Base-by-base conservation (phyloP, 345 rosid species). In the Dimocarpus longan region DNA sequence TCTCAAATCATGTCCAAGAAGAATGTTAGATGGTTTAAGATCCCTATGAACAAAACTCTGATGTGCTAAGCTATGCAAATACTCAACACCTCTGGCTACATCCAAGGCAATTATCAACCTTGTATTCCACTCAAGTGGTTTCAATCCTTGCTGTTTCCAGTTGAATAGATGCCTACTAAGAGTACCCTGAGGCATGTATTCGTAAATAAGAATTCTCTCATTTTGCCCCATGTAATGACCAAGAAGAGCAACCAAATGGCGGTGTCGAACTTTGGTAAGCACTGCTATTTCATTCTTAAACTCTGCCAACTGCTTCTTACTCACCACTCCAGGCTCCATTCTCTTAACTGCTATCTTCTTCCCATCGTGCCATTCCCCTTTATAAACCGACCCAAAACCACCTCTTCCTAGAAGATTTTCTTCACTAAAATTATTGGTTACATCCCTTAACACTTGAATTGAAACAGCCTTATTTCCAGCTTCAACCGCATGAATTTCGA, bases 41-140 rank as follows among this genome's bases (percentile, higher is more conserved):
- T 89, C 91, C 68, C 92, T 82, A 13, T 90, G 93, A 52, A 90
- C 88, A 78, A 88, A 90, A 73, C 90, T 85, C 73, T 85, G 88
- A n/a, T 88, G 86, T 11, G 91, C 93, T 54, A 86, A 77, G 28
- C 82, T 67, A 81, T 88, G 93, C 6, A 88, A 80, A 85, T 90
- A 90, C 68, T 90, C 91, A 1, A 90, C 91, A 48, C 87, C 91
- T 86, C 85, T 83, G 40, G 87, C 91, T 21, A 86, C 91, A 83
- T 88, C 89, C 80, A 88, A 85, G 50, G 88, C 91, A 76, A 88
- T 85, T 43, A 78, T 78, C 78, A 88, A 76, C 65, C 91, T 81
- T 76, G 89, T 82, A 22, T 81, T 74, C 90, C 93, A 90, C 52
- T 84, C 86, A 6, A 88, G 81, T 6, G 89, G 86, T 52, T 82